Evolutionary conservation across 2,329 filamentous ascomycete species (phyloP).

Genomic region (Clarireedia monteithiana): DNA sequence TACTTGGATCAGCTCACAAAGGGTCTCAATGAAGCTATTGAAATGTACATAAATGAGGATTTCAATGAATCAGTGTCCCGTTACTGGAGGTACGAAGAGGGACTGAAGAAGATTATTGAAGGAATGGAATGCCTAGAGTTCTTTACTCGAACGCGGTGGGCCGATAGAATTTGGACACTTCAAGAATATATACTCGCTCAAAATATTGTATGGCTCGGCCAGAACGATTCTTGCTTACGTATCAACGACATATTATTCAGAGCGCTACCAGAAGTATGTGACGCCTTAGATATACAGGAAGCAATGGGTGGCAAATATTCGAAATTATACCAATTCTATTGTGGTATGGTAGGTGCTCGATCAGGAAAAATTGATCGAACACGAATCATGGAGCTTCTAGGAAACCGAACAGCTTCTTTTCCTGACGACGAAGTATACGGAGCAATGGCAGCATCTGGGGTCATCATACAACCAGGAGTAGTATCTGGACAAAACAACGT

Average conservation of each 20-base stretch:
- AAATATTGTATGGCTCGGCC: conserved; percentile 4
- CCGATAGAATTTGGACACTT: conserved; percentile 8
- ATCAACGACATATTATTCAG: background rate
- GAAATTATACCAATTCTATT: conserved; percentile 2
- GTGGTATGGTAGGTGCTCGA: conserved; percentile 3
- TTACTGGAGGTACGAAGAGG: background rate
- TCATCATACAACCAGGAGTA: background rate
- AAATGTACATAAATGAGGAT: background rate
- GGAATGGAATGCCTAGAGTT: conserved; percentile 7
- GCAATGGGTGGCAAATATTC: background rate
- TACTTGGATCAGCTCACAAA: conserved; percentile 2
- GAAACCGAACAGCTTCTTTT: conserved; percentile 4
- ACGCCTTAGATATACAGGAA: background rate
- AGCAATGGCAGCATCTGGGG: conserved; percentile 6
- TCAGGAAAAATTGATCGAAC: background rate
- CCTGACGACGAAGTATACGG: conserved; percentile 7
- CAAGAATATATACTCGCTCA: conserved; percentile 6
- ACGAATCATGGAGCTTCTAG: conserved; percentile 6
- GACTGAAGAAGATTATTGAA: conserved; percentile 2
- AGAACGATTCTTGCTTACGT: background rate
- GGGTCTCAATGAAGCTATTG: conserved; percentile 1
- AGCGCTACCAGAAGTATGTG: background rate
- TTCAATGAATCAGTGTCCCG: background rate
- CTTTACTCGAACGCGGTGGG: conserved; percentile 4
- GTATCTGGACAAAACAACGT: background rate